These are phyloP conservation scores for Tetradesmus lagerheimii DNA, from an alignment of 139 green algal species.

Conservation along the genomic window DNA sequence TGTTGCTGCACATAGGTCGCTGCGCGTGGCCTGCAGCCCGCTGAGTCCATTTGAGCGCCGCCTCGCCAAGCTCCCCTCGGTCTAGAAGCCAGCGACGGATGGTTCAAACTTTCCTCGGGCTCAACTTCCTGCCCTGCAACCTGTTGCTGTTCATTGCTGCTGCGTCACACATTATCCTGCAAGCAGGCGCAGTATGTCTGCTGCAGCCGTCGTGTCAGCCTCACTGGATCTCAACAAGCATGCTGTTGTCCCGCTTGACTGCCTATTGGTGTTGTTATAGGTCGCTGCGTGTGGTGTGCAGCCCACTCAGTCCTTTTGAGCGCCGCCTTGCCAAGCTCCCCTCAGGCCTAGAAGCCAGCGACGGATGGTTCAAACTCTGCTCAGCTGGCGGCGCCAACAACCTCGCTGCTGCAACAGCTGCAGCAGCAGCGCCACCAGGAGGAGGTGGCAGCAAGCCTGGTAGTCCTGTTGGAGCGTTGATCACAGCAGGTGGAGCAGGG, in stretches of 20 bases:
- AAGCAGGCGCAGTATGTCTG: no score
- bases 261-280: background rate
- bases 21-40: background rate
- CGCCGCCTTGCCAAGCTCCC: conserved; percentile 20
- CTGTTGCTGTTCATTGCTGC: no score
- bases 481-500: background rate
- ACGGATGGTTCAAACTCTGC: conserved; percentile 45
- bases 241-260: no score
- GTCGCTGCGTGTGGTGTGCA: conserved; percentile 10
- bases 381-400: conserved; percentile 15
- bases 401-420: background rate
- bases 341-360: conserved; percentile 22
- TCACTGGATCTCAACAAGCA: no score
- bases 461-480: background rate
- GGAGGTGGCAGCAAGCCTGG: background rate
- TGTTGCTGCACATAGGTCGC: no score
- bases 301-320: conserved; percentile 20
- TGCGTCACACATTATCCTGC: no score
- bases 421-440: background rate
- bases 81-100: conserved; percentile 28
- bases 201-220: no score
- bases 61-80: no score
- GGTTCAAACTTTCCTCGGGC: conserved; percentile 40
- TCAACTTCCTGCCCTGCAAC: no score
- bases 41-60: no score